Evolutionary conservation across 148 eudicot genomes (phyloP).

Genomic region (Rhododendron vialii): DNA sequence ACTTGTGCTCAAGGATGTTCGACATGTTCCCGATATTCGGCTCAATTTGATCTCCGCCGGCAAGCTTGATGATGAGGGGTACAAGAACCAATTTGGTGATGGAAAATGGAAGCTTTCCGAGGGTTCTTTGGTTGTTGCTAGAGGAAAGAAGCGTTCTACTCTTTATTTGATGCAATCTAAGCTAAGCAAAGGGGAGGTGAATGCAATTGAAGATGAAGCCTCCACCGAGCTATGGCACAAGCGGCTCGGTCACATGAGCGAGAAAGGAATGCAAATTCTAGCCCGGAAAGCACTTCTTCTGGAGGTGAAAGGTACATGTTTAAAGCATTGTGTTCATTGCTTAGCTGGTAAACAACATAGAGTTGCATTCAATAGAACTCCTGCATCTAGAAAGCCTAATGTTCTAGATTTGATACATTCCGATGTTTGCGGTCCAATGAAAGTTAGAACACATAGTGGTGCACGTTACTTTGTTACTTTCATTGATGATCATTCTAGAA

Average conservation of each 20-base stretch:
- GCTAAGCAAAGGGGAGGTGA: neutral
- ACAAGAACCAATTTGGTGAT: neutral
- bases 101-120: neutral
- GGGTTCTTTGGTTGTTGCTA: neutral
- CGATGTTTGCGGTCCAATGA: neutral
- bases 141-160: neutral
- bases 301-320: neutral
- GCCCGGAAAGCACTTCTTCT: neutral
- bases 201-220: neutral
- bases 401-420: neutral
- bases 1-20: neutral
- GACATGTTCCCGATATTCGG: neutral
- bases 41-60: neutral
- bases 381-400: neutral
- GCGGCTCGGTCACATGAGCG: neutral
- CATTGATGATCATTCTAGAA: neutral
- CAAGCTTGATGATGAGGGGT: neutral
- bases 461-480: neutral
- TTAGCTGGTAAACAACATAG: neutral
- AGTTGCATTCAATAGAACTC: neutral
- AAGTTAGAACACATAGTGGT: neutral
- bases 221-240: neutral
- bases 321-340: neutral
- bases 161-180: neutral
- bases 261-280: conserved; percentile 5